These are phyloP conservation scores for Trichosporon sp. DNA, from an alignment of 1,284 basidiomycete genomes.

Conservation along the genomic window DNA sequence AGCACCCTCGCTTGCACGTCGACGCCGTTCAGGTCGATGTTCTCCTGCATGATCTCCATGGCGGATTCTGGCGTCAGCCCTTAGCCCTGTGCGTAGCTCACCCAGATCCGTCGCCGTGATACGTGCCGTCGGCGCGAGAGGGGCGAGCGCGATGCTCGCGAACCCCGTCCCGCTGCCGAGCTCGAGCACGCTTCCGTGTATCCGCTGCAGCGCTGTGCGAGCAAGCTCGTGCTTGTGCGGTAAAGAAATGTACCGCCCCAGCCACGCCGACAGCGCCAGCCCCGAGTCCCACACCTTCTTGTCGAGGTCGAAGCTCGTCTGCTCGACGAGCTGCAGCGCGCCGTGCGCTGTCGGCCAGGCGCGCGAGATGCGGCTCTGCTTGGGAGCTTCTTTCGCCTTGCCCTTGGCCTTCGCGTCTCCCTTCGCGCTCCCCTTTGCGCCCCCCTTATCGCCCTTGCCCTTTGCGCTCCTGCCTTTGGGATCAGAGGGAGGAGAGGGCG, in stretches of 20 bases:
- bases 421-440: constrained; percentile 23
- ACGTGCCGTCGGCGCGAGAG: constrained; percentile 37
- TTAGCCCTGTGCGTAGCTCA: constrained; percentile 46
- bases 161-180: constrained; percentile 77
- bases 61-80: constrained; percentile 60
- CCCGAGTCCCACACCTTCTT: constrained; percentile 96
- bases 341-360: constrained; percentile 53
- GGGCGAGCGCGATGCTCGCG: constrained; percentile 63
- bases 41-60: constrained; percentile 68
- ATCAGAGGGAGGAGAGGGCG: not conserved
- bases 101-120: constrained; percentile 64
- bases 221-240: constrained; percentile 8
- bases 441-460: constrained; percentile 18
- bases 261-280: constrained; percentile 71
- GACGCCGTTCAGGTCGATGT: constrained; percentile 57
- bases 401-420: constrained; percentile 11
- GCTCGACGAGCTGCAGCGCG: constrained; percentile 61
- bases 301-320: constrained; percentile 80
- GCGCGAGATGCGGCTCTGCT: constrained; percentile 68
- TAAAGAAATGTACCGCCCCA: constrained; percentile 45
- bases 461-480: constrained; percentile 14
- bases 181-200: constrained; percentile 3
- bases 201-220: constrained; percentile 9
- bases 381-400: constrained; percentile 43
- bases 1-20: constrained; percentile 53